phyloP scores from a whole-genome alignment of 2,329 filamentous ascomycete genomes.

The Penicillium sp. region DNA sequence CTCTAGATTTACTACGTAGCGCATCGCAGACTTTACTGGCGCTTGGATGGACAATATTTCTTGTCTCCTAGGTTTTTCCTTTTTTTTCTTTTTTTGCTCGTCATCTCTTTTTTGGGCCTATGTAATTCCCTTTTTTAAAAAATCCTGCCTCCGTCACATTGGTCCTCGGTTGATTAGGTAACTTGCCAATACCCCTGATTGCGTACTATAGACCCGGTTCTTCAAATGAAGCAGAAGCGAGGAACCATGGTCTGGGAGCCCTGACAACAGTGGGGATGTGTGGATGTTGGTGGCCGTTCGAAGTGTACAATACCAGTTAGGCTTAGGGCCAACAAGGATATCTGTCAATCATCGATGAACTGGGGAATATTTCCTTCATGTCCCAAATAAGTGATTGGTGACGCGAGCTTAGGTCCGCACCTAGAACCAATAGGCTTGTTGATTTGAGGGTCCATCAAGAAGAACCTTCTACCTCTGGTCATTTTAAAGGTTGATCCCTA shows the following conservation, averaged over 20 bases:
- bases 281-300: slow-evolving; percentile 17
- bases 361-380: slow-evolving; percentile 22
- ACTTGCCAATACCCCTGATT: slow-evolving; percentile 22
- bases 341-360: slow-evolving; percentile 29
- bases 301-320: slow-evolving; percentile 9
- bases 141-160: not conserved
- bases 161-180: slow-evolving; percentile 12
- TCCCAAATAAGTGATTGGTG: slow-evolving; percentile 21
- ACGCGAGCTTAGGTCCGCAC: slow-evolving; percentile 19
- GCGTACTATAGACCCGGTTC: slow-evolving; percentile 27
- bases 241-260: slow-evolving; percentile 30
- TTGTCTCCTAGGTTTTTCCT: not conserved
- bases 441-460: slow-evolving; percentile 16
- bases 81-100: not conserved
- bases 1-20: not conserved
- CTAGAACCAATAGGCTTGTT: slow-evolving; percentile 23
- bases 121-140: not conserved
- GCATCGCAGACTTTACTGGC: not conserved
- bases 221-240: slow-evolving; percentile 23
- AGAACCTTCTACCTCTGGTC: slow-evolving; percentile 23
- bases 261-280: slow-evolving; percentile 24
- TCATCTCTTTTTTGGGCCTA: too few species aligned
- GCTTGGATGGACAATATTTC: not conserved
- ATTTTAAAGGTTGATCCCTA: slow-evolving; percentile 20
- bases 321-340: slow-evolving; percentile 15